Evolutionary conservation across 495 filamentous ascomycete species (phyloP).

Genomic region (Hyaloscypha variabilis): DNA sequence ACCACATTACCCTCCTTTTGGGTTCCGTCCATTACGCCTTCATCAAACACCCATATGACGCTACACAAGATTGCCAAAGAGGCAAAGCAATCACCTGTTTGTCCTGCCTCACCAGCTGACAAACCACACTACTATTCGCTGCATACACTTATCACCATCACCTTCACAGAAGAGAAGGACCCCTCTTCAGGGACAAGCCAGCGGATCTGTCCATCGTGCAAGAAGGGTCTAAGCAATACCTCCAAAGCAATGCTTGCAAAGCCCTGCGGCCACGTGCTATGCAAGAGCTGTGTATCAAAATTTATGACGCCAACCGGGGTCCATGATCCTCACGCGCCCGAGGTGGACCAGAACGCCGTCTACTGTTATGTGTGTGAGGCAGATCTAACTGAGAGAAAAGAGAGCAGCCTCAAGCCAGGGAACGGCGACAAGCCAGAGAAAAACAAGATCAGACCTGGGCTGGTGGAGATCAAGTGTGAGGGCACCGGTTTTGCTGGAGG

Average conservation of each 20-base stretch:
- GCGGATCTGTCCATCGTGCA: slow-evolving; percentile 85
- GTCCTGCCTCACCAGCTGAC: slow-evolving; percentile 74
- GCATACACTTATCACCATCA: slow-evolving; percentile 76
- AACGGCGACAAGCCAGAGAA: slow-evolving; percentile 55
- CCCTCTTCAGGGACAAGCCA: slow-evolving; percentile 50
- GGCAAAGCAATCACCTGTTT: slow-evolving; percentile 72
- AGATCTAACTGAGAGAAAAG: slow-evolving; percentile 58
- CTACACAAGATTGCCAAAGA: slow-evolving; percentile 62
- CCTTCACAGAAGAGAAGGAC: slow-evolving; percentile 78
- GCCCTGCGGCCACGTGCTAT: slow-evolving; percentile 93
- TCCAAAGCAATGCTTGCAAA: slow-evolving; percentile 86
- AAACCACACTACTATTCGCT: slow-evolving; percentile 78
- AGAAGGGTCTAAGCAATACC: slow-evolving; percentile 80
- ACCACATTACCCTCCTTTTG: slow-evolving; percentile 89
- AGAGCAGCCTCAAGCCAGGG: slow-evolving; percentile 28
- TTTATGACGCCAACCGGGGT: slow-evolving; percentile 70
- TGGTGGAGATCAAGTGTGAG: slow-evolving; percentile 84
- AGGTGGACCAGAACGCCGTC: slow-evolving; percentile 54
- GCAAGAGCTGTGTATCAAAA: slow-evolving; percentile 82
- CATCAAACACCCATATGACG: slow-evolving; percentile 48
- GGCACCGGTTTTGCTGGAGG: slow-evolving; percentile 92
- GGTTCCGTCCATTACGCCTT: slow-evolving; percentile 84
- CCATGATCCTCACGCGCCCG: slow-evolving; percentile 66
- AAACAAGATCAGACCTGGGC: slow-evolving; percentile 65
- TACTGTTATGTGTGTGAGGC: slow-evolving; percentile 89